A percentile compares a stretch with the other conserved stretches of the same genome.
Evolutionary conservation across 371 early-diverging fungal genomes (phyloP).

Genomic region (Apophysomyces elegans): DNA sequence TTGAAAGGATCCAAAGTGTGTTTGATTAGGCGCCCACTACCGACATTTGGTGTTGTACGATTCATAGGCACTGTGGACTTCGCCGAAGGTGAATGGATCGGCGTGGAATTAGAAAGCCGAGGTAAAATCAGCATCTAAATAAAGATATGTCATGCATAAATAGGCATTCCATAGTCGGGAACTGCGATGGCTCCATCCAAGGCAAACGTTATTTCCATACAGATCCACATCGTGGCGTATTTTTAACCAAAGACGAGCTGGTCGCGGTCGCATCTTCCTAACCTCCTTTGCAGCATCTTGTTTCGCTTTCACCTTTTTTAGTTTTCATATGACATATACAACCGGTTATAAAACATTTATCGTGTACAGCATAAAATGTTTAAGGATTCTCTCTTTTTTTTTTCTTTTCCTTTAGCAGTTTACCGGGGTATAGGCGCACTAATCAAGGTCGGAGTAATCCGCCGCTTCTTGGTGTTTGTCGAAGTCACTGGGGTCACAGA

Average conservation of each 20-base stretch:
- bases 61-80: slow-evolving; percentile 37
- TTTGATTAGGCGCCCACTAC: slow-evolving; percentile 34
- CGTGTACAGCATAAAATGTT: slow-evolving; percentile 3
- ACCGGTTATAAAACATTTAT: slow-evolving; percentile 9
- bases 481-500: neutral
- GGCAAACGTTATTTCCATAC: slow-evolving; percentile 43
- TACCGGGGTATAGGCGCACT: slow-evolving; percentile 16
- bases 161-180: slow-evolving; percentile 25
- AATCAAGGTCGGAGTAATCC: slow-evolving; percentile 44
- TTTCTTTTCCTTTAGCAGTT: neutral
- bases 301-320: neutral
- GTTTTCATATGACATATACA: slow-evolving; percentile 9
- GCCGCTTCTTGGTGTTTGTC: slow-evolving; percentile 34
- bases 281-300: neutral
- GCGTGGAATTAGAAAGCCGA: slow-evolving; percentile 42
- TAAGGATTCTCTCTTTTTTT: slow-evolving; percentile 13
- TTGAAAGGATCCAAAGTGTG: slow-evolving; percentile 30
- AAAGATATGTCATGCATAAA: neutral
- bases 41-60: slow-evolving; percentile 34
- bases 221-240: slow-evolving; percentile 42
- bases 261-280: neutral
- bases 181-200: slow-evolving; percentile 42
- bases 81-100: slow-evolving; percentile 41
- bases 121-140: slow-evolving; percentile 21
- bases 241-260: slow-evolving; percentile 36